Evolutionary conservation across 306 rosid species (phyloP).

Genomic region (Purshia tridentata): DNA sequence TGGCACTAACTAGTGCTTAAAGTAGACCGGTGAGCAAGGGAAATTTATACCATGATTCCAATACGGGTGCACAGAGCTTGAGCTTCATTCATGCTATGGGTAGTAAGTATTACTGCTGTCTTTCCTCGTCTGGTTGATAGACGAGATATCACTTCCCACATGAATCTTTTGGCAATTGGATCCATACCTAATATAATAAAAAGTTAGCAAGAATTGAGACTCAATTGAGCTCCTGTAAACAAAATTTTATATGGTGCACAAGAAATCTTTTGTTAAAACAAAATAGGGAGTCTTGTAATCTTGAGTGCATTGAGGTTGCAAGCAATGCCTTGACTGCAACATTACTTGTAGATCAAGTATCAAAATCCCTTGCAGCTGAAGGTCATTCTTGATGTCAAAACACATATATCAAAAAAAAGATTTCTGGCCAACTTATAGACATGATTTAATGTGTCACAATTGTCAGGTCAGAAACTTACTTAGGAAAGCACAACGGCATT

Average conservation of each 20-base stretch:
- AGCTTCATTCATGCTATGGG: constrained; percentile 98
- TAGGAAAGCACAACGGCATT: not conserved
- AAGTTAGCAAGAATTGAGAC: constrained; percentile 16
- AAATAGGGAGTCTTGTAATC: not conserved
- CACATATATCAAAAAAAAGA: not conserved
- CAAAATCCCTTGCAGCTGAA: too few relatives aligned
- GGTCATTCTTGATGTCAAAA: not conserved
- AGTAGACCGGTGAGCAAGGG: constrained; percentile 26
- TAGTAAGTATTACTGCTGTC: constrained; percentile 91
- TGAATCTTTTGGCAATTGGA: constrained; percentile 92
- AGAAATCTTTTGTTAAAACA: not conserved
- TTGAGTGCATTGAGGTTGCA: not conserved
- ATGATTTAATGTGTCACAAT: not conserved
- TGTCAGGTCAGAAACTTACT: not conserved
- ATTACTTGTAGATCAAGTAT: not conserved
- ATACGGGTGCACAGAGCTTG: constrained; percentile 94
- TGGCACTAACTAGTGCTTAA: constrained; percentile 20
- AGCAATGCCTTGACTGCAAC: not conserved
- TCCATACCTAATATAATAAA: constrained; percentile 71
- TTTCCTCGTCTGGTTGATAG: constrained; percentile 91
- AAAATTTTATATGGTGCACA: not conserved
- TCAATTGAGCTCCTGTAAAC: not conserved
- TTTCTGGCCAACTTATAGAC: not conserved
- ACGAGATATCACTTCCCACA: constrained; percentile 98
- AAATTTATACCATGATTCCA: constrained; percentile 75